Evolutionary conservation across 2,329 filamentous ascomycete species (phyloP).

Genomic region (Xylariaceae sp.): DNA sequence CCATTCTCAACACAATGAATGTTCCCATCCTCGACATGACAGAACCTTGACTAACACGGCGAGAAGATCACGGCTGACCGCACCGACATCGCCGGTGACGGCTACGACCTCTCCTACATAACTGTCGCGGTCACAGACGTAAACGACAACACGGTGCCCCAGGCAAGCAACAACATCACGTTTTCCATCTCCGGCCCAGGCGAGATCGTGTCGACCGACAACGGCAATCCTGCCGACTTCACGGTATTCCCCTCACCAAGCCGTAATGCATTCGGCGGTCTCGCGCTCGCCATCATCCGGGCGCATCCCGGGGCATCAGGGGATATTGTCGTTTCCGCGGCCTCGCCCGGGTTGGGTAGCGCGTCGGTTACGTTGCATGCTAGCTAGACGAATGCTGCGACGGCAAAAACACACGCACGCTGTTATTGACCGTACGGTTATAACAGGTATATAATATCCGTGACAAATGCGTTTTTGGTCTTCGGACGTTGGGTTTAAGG

Average conservation of each 20-base stretch:
- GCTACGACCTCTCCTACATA: slow-evolving; percentile 45
- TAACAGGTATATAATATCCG: no score
- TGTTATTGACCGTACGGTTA: no score
- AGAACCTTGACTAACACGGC: slow-evolving; percentile 2
- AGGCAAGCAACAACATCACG: slow-evolving; percentile 39
- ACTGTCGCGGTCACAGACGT: slow-evolving; percentile 43
- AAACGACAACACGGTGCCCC: slow-evolving; percentile 41
- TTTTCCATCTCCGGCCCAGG: slow-evolving; percentile 44
- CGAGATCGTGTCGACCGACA: slow-evolving; percentile 48
- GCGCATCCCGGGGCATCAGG: slow-evolving; percentile 27
- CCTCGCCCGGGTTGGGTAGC: slow-evolving; percentile 20
- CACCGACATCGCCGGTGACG: slow-evolving; percentile 37
- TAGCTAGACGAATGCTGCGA: slow-evolving; percentile 4
- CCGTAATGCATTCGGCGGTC: slow-evolving; percentile 41
- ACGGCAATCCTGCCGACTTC: slow-evolving; percentile 46
- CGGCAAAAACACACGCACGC: no score
- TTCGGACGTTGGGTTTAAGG: no score
- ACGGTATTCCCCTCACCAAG: slow-evolving; percentile 39
- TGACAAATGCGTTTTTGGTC: no score
- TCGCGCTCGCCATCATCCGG: slow-evolving; percentile 39
- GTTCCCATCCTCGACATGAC: neutral
- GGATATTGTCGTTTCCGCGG: slow-evolving; percentile 25
- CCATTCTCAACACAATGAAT: neutral
- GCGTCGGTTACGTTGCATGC: slow-evolving; percentile 18
- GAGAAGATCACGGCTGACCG: slow-evolving; percentile 37